phyloP scores from a whole-genome alignment of 257 asterid species.

The Solanum clarkiae region DNA sequence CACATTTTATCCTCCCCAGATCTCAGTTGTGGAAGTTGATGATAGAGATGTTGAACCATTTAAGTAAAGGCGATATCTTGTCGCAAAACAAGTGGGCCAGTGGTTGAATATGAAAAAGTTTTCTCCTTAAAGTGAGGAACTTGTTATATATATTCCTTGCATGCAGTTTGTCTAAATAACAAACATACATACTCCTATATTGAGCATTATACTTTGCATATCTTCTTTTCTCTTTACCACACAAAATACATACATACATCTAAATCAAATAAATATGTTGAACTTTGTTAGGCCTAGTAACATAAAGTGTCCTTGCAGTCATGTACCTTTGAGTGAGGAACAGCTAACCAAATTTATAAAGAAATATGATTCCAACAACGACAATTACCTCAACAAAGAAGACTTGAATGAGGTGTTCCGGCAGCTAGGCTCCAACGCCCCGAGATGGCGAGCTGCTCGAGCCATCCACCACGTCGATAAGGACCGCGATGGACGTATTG shows the following conservation, averaged over 20 bases:
- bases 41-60: too few species aligned
- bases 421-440: not conserved
- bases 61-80: too few species aligned
- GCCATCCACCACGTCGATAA: not conserved
- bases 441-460: constrained; percentile 4
- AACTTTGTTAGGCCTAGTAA: not conserved
- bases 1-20: fast-evolving
- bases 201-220: not conserved
- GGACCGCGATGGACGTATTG: constrained; percentile 1
- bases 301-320: not conserved
- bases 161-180: too few species aligned
- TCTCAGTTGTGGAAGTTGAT: too few species aligned
- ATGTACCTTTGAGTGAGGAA: not conserved
- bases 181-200: not conserved
- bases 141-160: too few species aligned
- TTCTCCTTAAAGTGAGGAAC: not conserved
- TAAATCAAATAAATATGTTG: not conserved
- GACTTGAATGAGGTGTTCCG: not conserved
- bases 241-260: not conserved
- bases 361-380: not conserved
- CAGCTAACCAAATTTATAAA: not conserved
- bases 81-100: not conserved
- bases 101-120: not conserved
- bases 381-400: not conserved
- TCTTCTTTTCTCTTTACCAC: not conserved